Percentiles rank a stretch among this genome's conserved stretches.
phyloP scores from a whole-genome alignment of 2,329 filamentous ascomycete species.

The Diaporthe sp. region DNA sequence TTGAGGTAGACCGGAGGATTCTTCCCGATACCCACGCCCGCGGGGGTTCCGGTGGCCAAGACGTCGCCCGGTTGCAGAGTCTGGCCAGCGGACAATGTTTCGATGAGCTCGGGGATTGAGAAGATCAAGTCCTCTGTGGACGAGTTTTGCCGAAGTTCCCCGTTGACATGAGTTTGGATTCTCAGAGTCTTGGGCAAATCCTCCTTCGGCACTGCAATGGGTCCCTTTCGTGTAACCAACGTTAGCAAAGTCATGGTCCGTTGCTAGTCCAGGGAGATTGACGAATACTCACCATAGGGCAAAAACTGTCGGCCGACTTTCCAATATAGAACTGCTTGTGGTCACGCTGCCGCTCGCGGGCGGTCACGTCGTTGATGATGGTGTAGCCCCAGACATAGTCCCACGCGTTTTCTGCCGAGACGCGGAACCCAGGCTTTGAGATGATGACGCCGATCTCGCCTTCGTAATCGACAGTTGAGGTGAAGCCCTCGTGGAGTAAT shows the following conservation, averaged over 20 bases:
- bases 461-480: not conserved
- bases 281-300: not conserved
- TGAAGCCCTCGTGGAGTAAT: not conserved
- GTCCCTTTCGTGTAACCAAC: not conserved
- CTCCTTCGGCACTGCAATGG: slow-evolving; percentile 5
- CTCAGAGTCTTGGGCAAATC: not conserved
- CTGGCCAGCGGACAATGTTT: not conserved
- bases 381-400: slow-evolving; percentile 1
- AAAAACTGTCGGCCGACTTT: slow-evolving; percentile 1
- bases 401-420: not conserved
- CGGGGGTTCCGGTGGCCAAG: not conserved
- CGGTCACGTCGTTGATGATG: slow-evolving; percentile 8
- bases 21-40: not conserved
- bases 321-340: slow-evolving; percentile 12
- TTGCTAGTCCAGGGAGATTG: too few relatives aligned
- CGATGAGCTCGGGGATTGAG: not conserved
- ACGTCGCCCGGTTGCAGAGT: not conserved
- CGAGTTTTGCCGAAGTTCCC: not conserved
- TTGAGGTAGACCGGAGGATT: not conserved
- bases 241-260: not conserved
- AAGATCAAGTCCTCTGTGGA: slow-evolving; percentile 3
- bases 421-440: not conserved
- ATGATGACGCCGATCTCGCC: slow-evolving; percentile 1
- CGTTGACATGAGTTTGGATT: slow-evolving; percentile 4
- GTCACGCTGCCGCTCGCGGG: slow-evolving; percentile 13